Base-by-base conservation (phyloP, 345 rosid species). In the Eucalyptus grandis region DNA sequence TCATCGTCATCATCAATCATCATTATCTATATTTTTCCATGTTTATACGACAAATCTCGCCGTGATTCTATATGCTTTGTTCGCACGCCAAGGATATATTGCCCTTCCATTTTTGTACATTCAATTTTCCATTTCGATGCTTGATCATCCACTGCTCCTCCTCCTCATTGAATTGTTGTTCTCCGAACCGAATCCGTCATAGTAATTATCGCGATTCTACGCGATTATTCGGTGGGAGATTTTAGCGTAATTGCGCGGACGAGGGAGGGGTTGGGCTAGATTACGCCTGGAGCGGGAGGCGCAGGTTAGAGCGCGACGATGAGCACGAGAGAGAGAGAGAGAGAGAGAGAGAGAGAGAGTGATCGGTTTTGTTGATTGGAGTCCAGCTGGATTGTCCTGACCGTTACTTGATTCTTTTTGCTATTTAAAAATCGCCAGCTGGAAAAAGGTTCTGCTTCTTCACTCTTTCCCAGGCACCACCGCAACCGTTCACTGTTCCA, bases 341-440 rank as follows among this genome's bases (percentile, higher is more conserved):
- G 46, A 44, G 49, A 47, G 85, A 44, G 10, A 44, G 49, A 49
- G 60, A 7, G 87, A 22, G 87, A 19, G 86, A 86, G 86, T 6
- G 12, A 77, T 77, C 83, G 1, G 62, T 56, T 56, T 14, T 3
- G 83, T 77, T 77, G 83, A 44, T 37, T 95, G 96, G 94, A 82
- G 62, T 94, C 93, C 98, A 95, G 98, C 96, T 96, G 96, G 94
- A 90, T n/a, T 87, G 88, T 91, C 69, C 90, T 9, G 96, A 93
- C 95, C 95, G 95, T 95, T 94, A 90, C n/a, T 46, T 22, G 92
- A 30, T 89, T 87, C 22, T 88, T 91, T 91, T 91, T 91, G 92
- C 87, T 91, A 86, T 90, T 85, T 90, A 89, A 89, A 85, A 65
- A 80, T 86, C 88, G 94, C 91, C 95, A 93, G 95, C 97, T 93